phyloP scores from a whole-genome alignment of 176 grass and related monocot species.

The Phoenix roebelenii region DNA sequence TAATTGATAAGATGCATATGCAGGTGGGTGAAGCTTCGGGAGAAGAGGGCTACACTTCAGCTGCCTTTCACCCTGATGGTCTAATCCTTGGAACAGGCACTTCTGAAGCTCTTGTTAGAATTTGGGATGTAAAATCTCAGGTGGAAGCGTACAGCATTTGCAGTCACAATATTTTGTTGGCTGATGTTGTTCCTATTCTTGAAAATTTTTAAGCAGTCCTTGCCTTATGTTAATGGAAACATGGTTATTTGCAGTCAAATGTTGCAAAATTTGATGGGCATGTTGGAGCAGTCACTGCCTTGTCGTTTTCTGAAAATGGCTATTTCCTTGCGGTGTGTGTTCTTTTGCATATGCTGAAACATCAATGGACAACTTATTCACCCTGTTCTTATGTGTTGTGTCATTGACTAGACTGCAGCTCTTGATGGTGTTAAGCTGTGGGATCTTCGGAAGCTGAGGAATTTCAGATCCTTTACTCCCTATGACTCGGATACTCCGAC shows the following conservation, averaged over 20 bases:
- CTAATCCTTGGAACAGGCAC: slow-evolving; percentile 98
- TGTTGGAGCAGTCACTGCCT: slow-evolving; percentile 74
- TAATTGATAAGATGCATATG: background rate
- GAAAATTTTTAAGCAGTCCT: slow-evolving; percentile 5
- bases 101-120: slow-evolving; percentile 72
- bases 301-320: slow-evolving; percentile 99
- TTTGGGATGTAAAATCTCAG: slow-evolving; percentile 99
- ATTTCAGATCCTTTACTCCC: slow-evolving; percentile 88
- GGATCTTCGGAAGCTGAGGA: slow-evolving; percentile 98
- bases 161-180: background rate
- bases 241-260: slow-evolving; percentile 48
- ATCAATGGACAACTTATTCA: background rate
- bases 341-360: slow-evolving; percentile 6
- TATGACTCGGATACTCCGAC: slow-evolving; percentile 87
- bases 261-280: slow-evolving; percentile 92
- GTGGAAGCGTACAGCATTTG: slow-evolving; percentile 22
- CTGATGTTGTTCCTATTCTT: too few relatives aligned
- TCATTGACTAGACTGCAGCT: slow-evolving; percentile 64
- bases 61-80: slow-evolving; percentile 92
- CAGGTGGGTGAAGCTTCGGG: slow-evolving; percentile 66
- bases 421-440: slow-evolving; percentile 98
- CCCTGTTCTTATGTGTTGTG: slow-evolving; percentile 12
- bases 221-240: slow-evolving; percentile 24
- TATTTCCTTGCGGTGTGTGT: slow-evolving; percentile 92
- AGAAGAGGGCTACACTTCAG: slow-evolving; percentile 85